Evolutionary conservation across 352 stramenopile species (phyloP), one percentile per base, ranked within the genome.

Genomic region (Aphanomyces euteiches): DNA sequence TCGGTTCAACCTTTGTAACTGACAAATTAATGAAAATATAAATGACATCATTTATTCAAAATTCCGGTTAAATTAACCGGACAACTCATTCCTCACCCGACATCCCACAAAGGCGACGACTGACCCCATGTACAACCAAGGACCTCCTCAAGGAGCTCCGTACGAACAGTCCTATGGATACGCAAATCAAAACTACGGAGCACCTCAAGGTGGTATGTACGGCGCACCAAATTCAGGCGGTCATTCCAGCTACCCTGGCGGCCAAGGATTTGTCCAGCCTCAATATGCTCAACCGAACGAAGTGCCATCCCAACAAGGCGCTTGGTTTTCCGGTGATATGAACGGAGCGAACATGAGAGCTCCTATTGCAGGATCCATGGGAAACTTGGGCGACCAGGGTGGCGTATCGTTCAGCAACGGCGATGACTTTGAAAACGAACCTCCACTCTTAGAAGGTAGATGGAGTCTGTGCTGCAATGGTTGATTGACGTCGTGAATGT

Each of bases 381-480:
- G 59, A 6, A 48, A 39, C 38, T 56, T 67, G 59, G 59, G 59
- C 7, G 59, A 67, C 28, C 38, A 50, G n/a, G n/a, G 36, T 21
- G 28, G 28, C 28, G 19, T 19, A 13, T 13, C 59, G 40, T 41
- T 38, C 34, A 7, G 28, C n/a, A 79, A 80, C 67, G 83, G 89
- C 15, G 86, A 96, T 47, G 95, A 98, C 68, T 98, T 97, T 70
- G 87, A 96, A 43, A 96, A 99, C 80, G 96, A 99, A 74, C 92
- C 95, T 2, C 97, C 97, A 21, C 84, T 99, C 3, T 77, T 99
- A 50, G 96, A 99, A 90, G 84, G 84, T 92, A 38, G 19, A 36
- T 19, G 5, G 41, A 36, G 57, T 48, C 36, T 47, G 28, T 28
- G 28, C 15, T 2, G 36, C 10, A 43, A 19, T 40, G 13, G 48